These are phyloP conservation scores for Exophiala bonariae DNA, from an alignment of 2,329 filamentous ascomycete species.

Conservation along the genomic window DNA sequence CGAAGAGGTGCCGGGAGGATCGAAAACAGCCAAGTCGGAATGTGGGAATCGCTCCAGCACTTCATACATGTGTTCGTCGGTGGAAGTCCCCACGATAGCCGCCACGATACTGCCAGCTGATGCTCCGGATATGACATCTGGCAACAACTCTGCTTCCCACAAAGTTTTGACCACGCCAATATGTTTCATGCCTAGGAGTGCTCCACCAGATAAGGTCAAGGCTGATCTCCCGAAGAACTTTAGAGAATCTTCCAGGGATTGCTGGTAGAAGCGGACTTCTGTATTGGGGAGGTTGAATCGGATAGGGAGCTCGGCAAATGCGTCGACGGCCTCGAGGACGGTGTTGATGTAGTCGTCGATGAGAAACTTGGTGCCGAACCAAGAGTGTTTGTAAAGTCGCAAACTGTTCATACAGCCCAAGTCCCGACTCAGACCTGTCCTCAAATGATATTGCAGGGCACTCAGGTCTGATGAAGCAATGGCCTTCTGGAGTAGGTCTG, in stretches of 20 bases:
- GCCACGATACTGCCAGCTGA: slow-evolving; percentile 87
- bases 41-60: slow-evolving; percentile 71
- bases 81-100: slow-evolving; percentile 74
- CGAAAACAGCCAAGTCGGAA: slow-evolving; percentile 80
- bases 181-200: slow-evolving; percentile 89
- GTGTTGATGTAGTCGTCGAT: slow-evolving; percentile 87
- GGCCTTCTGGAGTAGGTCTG: slow-evolving; percentile 73
- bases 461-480: slow-evolving; percentile 69
- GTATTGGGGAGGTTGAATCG: slow-evolving; percentile 12
- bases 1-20: slow-evolving; percentile 54
- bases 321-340: slow-evolving; percentile 70
- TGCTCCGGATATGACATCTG: slow-evolving; percentile 82
- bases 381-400: slow-evolving; percentile 77
- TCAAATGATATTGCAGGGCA: slow-evolving; percentile 76
- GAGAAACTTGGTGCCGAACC: slow-evolving; percentile 81
- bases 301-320: slow-evolving; percentile 65
- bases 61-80: slow-evolving; percentile 73
- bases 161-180: slow-evolving; percentile 83
- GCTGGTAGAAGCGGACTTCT: slow-evolving; percentile 20
- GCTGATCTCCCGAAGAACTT: slow-evolving; percentile 67
- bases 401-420: slow-evolving; percentile 84
- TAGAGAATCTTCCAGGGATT: slow-evolving; percentile 24
- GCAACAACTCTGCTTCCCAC: slow-evolving; percentile 72
- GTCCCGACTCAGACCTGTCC: slow-evolving; percentile 76
- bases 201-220: slow-evolving; percentile 78